These are phyloP conservation scores for Debaryomyces coudertii DNA, from an alignment of 1,139 yeast species.

Conservation along the genomic window DNA sequence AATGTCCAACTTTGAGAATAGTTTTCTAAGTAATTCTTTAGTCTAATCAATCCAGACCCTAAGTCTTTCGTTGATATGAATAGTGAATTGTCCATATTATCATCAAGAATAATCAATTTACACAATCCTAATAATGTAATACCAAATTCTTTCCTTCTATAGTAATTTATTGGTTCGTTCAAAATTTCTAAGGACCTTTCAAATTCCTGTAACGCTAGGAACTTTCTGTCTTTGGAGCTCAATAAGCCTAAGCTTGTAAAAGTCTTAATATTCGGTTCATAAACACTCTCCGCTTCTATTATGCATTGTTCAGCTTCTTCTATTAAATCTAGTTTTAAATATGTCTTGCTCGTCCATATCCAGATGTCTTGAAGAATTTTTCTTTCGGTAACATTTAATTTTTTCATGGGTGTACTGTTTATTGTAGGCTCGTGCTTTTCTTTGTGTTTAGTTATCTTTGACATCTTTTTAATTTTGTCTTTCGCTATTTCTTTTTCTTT, in stretches of 20 bases:
- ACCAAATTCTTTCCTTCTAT: constrained; percentile 46
- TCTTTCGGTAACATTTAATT: constrained; percentile 23
- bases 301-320: constrained; percentile 75
- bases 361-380: constrained; percentile 63
- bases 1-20: constrained; percentile 46
- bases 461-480: constrained; percentile 24
- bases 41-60: constrained; percentile 66
- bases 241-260: constrained; percentile 59
- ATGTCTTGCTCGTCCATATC: constrained; percentile 74
- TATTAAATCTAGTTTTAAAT: constrained; percentile 55
- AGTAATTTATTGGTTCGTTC: constrained; percentile 21
- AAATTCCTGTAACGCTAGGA: constrained; percentile 64
- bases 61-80: constrained; percentile 54
- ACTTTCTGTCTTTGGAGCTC: constrained; percentile 40
- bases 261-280: constrained; percentile 55
- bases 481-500: constrained; percentile 22
- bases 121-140: constrained; percentile 71
- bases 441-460: constrained; percentile 19
- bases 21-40: constrained; percentile 64
- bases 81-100: constrained; percentile 34
- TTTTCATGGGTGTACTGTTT: constrained; percentile 14
- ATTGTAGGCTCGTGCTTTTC: constrained; percentile 4
- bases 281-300: constrained; percentile 64
- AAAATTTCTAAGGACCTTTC: constrained; percentile 63
- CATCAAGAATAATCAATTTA: constrained; percentile 53